These are phyloP conservation scores for Nepenthes alata DNA, from an alignment of 179 eudicot genomes.

Conservation along the genomic window DNA sequence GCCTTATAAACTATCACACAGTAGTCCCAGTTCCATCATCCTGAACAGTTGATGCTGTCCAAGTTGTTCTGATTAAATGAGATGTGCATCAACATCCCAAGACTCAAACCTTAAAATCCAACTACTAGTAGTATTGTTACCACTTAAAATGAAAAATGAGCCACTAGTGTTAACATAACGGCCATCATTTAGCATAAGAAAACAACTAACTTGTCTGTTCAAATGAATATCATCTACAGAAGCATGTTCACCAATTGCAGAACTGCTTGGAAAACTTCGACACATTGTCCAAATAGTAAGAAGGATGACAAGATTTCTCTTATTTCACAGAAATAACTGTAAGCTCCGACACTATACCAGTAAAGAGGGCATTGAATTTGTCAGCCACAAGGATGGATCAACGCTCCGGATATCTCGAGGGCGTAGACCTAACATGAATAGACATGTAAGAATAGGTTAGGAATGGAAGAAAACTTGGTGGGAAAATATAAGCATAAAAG, in stretches of 20 bases:
- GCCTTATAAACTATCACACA: no score
- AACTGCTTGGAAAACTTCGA: background rate
- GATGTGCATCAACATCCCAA: background rate
- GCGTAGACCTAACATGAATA: slow-evolving; percentile 56
- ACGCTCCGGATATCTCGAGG: slow-evolving; percentile 96
- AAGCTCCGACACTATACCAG: slow-evolving; percentile 38
- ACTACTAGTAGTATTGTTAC: no score
- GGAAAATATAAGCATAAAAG: no score
- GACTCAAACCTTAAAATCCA: no score
- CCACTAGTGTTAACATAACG: no score
- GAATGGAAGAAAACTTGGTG: no score
- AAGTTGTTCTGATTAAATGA: background rate
- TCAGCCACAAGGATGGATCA: slow-evolving; percentile 98
- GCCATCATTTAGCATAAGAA: background rate
- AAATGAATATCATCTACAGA: background rate
- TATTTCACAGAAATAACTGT: background rate
- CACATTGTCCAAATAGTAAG: background rate
- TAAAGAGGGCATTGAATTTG: slow-evolving; percentile 82
- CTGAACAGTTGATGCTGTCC: background rate
- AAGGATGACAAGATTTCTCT: background rate
- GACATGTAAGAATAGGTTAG: no score
- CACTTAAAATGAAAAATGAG: no score
- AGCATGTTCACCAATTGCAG: background rate
- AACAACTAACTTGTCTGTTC: background rate
- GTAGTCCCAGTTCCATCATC: background rate